Conservation (phyloP, 2,329 filamentous ascomycete genomes). For the Trichoderma sp. region DNA sequence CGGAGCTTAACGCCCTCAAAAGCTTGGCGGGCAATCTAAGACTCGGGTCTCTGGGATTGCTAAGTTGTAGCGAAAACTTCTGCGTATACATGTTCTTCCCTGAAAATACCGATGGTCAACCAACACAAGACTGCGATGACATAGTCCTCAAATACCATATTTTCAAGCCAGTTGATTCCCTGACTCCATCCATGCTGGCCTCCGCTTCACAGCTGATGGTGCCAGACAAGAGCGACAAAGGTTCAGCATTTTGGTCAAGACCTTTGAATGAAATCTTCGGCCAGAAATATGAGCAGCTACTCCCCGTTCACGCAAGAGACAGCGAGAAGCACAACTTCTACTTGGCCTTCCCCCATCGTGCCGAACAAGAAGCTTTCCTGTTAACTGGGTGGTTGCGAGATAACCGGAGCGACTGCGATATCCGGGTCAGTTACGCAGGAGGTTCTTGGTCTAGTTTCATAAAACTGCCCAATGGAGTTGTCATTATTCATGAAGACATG, state of each 20-base stretch:
- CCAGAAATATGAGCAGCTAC: constrained; percentile 33
- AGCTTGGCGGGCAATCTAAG: constrained; percentile 35
- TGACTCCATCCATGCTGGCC: constrained; percentile 27
- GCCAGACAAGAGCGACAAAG: neutral
- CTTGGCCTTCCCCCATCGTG: constrained; percentile 46
- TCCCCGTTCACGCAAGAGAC: constrained; percentile 23
- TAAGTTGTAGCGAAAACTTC: constrained; percentile 32
- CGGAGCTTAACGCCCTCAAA: constrained; percentile 24
- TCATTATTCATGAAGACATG: constrained; percentile 48
- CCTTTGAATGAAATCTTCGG: constrained; percentile 32
- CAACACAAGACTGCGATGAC: constrained; percentile 30
- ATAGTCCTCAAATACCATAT: constrained; percentile 37
- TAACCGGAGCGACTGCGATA: constrained; percentile 39
- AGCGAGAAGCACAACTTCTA: constrained; percentile 38
- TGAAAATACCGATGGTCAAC: constrained; percentile 30
- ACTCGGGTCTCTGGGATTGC: constrained; percentile 36
- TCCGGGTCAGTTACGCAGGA: constrained; percentile 40
- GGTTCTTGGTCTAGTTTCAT: constrained; percentile 50
- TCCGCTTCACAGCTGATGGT: constrained; percentile 21
- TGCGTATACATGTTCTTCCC: constrained; percentile 41
- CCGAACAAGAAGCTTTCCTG: constrained; percentile 34
- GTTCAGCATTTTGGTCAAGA: constrained; percentile 18
- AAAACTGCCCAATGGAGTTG: constrained; percentile 27
- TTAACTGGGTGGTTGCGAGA: constrained; percentile 45
- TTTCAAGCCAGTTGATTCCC: constrained; percentile 31